Evolutionary conservation across 371 early-diverging fungal species (phyloP).

Genomic region (Saksenaea vasiformis): DNA sequence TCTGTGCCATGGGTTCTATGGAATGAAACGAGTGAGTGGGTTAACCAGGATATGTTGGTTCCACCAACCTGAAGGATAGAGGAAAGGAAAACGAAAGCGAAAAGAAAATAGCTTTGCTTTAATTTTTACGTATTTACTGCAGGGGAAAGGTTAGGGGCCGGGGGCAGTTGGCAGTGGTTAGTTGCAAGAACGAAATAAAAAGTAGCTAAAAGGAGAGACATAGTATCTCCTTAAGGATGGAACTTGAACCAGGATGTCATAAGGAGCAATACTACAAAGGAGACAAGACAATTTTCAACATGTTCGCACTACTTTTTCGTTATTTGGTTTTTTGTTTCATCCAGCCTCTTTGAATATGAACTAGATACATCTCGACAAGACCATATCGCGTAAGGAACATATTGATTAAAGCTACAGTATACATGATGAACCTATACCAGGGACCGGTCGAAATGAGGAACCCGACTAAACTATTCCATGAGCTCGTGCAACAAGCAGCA

Average conservation of each 20-base stretch:
- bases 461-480: slow-evolving; percentile 19
- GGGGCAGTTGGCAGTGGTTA: neutral
- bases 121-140: neutral
- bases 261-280: neutral
- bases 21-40: neutral
- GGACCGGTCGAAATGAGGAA: slow-evolving; percentile 36
- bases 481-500: neutral
- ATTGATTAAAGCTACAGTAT: slow-evolving; percentile 27
- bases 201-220: neutral
- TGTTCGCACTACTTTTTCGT: neutral
- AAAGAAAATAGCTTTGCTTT: neutral
- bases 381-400: slow-evolving; percentile 31
- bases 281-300: neutral
- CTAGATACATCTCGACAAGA: slow-evolving; percentile 14
- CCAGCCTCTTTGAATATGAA: slow-evolving; percentile 7
- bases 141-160: neutral
- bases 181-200: neutral
- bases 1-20: slow-evolving; percentile 8
- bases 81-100: slow-evolving; percentile 3
- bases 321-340: neutral
- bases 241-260: neutral
- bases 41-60: slow-evolving; percentile 12
- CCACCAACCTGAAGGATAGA: neutral
- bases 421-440: slow-evolving; percentile 40
- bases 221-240: neutral